Base-by-base conservation (phyloP, 257 asterid species). In the Lycium barbarum region DNA sequence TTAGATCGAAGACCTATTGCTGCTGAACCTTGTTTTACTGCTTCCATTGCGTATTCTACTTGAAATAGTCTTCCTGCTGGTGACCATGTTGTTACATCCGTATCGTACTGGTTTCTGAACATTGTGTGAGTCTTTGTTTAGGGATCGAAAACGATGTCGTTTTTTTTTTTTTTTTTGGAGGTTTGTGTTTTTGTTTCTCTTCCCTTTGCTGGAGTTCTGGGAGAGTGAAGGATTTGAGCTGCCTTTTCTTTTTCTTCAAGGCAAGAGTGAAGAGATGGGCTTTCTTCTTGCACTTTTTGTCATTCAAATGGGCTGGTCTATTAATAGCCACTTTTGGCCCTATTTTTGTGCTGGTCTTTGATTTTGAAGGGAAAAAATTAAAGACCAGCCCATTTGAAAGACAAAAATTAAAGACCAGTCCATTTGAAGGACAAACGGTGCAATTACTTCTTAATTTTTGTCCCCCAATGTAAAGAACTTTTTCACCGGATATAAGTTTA, bases 71-170 rank as follows among this genome's bases (percentile, higher is more conserved):
- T 87, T 85, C 98, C 98, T 70, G 98, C 97, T 87, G 98, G 99
- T 55, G 99, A 93, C 99, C 99, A 97, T 80, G 99, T 94, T 51
- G 99, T 97, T 80, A 97, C 99, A 74, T 97, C 99, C 79, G 99
- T 95, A 57, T 97, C 99, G 90, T 97, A 97, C 90, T 97, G 99
- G 88, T 97, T 97, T 59, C 98, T 88, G 82, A 95, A 95, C 99
- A 97, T 97, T 79, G 84, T 92, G 66, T 47, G 0, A 26, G 33
- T 26, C 1, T 26, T 26, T 26, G 33, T 26, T 26, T 26, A 26
- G 33, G 33, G 33, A 26, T 26, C 33, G 33, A 49, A 63, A 33
- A 45, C 73, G 87, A 38, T 57, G 43, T 63, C 87, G 84, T 26
- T 26, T 26, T 0, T 26, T 26, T 26, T 26, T 0, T 26, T 26